Conservation (phyloP, 202 grass and related monocot genomes). For the Dendrocalamus latiflorus region DNA sequence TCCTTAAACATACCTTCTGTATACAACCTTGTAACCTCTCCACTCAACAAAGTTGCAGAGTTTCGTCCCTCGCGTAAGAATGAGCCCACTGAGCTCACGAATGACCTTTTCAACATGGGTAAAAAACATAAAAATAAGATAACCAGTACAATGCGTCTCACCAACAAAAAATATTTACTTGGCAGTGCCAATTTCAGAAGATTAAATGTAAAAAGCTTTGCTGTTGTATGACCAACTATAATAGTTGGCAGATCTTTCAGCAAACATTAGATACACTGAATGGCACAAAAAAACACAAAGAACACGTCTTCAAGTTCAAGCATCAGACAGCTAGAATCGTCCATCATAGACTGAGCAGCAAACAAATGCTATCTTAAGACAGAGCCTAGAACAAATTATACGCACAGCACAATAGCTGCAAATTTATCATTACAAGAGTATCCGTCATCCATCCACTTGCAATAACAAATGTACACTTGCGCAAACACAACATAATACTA, state of each 20-base stretch:
- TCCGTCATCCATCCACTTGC: neutral
- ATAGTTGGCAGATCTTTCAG: too few relatives aligned
- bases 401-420: neutral
- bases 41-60: conserved; percentile 97
- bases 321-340: neutral
- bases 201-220: too few relatives aligned
- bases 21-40: conserved; percentile 94
- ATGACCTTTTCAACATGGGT: too few relatives aligned
- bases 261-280: too few relatives aligned
- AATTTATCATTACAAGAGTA: neutral
- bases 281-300: conserved; percentile 21
- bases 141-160: too few relatives aligned
- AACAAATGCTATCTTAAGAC: neutral
- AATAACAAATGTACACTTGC: neutral
- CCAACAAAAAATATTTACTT: too few relatives aligned
- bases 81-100: too few relatives aligned
- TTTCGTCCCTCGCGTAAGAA: conserved; percentile 60
- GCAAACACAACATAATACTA: neutral
- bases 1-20: conserved; percentile 66
- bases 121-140: too few relatives aligned
- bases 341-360: neutral
- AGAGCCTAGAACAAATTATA: neutral
- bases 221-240: too few relatives aligned
- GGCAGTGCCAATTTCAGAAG: too few relatives aligned
- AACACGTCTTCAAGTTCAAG: neutral